A percentile compares a stretch with the other conserved stretches of the same genome.
These are phyloP conservation scores for Cymodocea nodosa DNA, from an alignment of 116 monocot species.

Conservation along the genomic window DNA sequence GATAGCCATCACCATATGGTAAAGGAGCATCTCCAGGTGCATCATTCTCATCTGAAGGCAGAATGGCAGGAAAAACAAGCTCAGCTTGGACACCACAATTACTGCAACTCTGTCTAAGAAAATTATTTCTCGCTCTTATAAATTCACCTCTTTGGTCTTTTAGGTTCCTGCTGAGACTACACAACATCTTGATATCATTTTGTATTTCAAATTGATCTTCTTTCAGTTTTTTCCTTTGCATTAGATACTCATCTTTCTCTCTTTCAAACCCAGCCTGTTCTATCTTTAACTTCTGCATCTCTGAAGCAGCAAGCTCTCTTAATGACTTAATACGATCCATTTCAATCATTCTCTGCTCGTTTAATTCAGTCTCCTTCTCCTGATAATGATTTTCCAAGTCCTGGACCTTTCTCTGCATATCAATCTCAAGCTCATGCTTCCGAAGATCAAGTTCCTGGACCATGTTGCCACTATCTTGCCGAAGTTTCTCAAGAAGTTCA, in stretches of 20 bases:
- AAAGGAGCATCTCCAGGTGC: conserved; percentile 35
- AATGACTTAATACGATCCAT: conserved; percentile 36
- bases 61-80: conserved; percentile 28
- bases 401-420: conserved; percentile 44
- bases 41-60: conserved; percentile 11
- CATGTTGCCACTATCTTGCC: conserved; percentile 51
- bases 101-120: conserved; percentile 52
- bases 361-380: conserved; percentile 50
- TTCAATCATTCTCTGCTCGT: conserved; percentile 39
- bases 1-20: conserved; percentile 34
- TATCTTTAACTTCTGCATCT: conserved; percentile 43
- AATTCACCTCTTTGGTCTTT: conserved; percentile 69
- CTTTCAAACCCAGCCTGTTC: conserved; percentile 46
- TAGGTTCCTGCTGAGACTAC: conserved; percentile 51
- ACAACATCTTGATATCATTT: conserved; percentile 67
- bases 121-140: conserved; percentile 44
- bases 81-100: conserved; percentile 60
- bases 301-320: conserved; percentile 34
- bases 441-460: conserved; percentile 44
- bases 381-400: conserved; percentile 42
- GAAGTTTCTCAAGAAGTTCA: conserved; percentile 34
- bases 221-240: conserved; percentile 42
- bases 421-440: conserved; percentile 79
- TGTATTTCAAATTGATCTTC: conserved; percentile 60
- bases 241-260: conserved; percentile 42